Evolutionary conservation across 345 rosid species (phyloP).

Genomic region (Linum usitatissimum): DNA sequence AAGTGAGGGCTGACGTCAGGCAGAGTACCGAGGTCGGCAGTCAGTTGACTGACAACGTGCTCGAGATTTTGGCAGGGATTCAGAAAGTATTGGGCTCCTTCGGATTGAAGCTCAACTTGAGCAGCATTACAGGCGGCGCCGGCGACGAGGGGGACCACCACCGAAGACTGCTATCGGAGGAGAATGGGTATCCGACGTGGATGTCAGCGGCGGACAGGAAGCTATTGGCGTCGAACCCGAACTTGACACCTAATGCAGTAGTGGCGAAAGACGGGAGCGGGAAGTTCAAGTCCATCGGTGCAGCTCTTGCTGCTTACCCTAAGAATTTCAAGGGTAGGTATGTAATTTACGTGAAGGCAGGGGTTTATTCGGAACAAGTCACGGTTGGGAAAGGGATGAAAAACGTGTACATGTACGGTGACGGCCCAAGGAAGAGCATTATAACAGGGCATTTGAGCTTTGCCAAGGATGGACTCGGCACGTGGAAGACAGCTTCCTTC

Average conservation of each 20-base stretch:
- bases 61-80: slow-evolving; percentile 15
- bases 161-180: slow-evolving; percentile 6
- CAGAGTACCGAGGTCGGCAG: slow-evolving; percentile 7
- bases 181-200: slow-evolving; percentile 19
- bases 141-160: not conserved
- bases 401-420: slow-evolving; percentile 20
- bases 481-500: slow-evolving; percentile 23
- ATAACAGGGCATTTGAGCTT: slow-evolving; percentile 18
- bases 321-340: slow-evolving; percentile 5
- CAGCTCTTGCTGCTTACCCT: slow-evolving; percentile 14
- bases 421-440: slow-evolving; percentile 15
- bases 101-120: slow-evolving; percentile 8
- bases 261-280: slow-evolving; percentile 23
- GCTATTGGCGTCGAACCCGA: slow-evolving; percentile 1
- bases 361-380: slow-evolving; percentile 12
- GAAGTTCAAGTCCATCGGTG: slow-evolving; percentile 16
- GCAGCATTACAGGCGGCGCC: not conserved
- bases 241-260: slow-evolving; percentile 12
- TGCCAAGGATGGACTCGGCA: slow-evolving; percentile 8
- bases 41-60: slow-evolving; percentile 18
- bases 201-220: slow-evolving; percentile 13
- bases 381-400: slow-evolving; percentile 7
- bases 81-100: slow-evolving; percentile 6
- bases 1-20: not conserved
- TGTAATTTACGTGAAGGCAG: slow-evolving; percentile 20